These are phyloP conservation scores for Spencermartinsiella ligniputridi DNA, from an alignment of 1,139 yeast species.

Conservation along the genomic window DNA sequence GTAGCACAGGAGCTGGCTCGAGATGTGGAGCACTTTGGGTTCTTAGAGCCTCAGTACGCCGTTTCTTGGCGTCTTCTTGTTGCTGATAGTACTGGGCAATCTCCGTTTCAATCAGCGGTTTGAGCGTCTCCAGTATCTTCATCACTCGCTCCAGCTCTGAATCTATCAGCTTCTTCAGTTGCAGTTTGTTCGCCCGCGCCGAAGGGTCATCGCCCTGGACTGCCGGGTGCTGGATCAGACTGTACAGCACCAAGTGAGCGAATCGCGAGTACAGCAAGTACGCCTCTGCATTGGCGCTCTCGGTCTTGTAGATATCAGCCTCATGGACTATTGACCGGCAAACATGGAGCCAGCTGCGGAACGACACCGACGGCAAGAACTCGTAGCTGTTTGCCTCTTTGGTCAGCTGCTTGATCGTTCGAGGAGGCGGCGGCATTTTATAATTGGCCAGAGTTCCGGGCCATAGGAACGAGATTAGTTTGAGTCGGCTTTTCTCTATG, in stretches of 20 bases:
- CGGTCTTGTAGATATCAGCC: constrained; percentile 43
- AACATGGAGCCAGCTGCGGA: constrained; percentile 44
- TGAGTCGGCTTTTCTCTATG: background rate
- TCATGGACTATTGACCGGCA: constrained; percentile 39
- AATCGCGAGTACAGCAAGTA: constrained; percentile 47
- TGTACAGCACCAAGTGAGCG: constrained; percentile 46
- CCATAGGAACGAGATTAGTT: background rate
- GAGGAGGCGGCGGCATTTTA: constrained; percentile 15
- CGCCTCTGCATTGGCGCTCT: constrained; percentile 40
- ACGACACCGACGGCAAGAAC: constrained; percentile 40
- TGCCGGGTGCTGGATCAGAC: constrained; percentile 43
- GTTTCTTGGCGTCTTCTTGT: background rate
- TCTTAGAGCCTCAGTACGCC: background rate
- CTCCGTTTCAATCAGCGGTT: constrained; percentile 32
- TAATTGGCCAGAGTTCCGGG: background rate
- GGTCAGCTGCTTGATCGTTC: constrained; percentile 34
- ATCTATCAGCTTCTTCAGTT: constrained; percentile 23
- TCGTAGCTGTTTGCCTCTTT: constrained; percentile 42
- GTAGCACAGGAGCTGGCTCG: background rate
- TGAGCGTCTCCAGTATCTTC: constrained; percentile 38
- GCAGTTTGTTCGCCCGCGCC: constrained; percentile 17
- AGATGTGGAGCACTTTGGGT: background rate
- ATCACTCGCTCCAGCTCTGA: constrained; percentile 33
- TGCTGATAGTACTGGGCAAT: constrained; percentile 26
- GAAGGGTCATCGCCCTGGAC: constrained; percentile 22